These are phyloP conservation scores for Lantana camara DNA, from an alignment of 257 asterid species.

Conservation along the genomic window DNA sequence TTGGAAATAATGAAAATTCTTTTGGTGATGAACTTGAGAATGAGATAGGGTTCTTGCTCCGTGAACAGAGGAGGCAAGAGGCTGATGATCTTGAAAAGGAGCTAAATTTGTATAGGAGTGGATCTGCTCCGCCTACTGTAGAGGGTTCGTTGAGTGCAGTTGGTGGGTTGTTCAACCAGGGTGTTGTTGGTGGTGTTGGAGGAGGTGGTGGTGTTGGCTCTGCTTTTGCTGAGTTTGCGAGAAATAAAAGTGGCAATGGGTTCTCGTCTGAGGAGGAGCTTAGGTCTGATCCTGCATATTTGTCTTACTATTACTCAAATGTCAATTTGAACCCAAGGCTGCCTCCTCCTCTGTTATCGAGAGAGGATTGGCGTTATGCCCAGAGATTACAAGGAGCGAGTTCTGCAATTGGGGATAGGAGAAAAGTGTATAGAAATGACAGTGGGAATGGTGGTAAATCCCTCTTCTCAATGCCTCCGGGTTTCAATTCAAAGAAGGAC, in stretches of 20 bases:
- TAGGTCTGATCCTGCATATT: constrained; percentile 92
- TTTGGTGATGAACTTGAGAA: constrained; percentile 84
- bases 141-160: constrained; percentile 92
- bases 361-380: constrained; percentile 91
- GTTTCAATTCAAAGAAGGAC: constrained; percentile 64
- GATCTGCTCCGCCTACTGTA: constrained; percentile 99
- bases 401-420: constrained; percentile 92
- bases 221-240: constrained; percentile 54
- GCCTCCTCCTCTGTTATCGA: constrained; percentile 94
- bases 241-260: constrained; percentile 53
- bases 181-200: constrained; percentile 40
- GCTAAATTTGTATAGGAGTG: constrained; percentile 91
- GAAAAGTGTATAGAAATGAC: constrained; percentile 74
- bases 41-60: constrained; percentile 76
- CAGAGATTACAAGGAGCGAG: constrained; percentile 88
- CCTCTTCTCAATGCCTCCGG: constrained; percentile 61
- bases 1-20: constrained; percentile 69
- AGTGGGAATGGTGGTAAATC: constrained; percentile 63
- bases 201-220: constrained; percentile 25
- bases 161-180: constrained; percentile 80
- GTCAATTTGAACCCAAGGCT: constrained; percentile 94
- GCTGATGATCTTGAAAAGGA: constrained; percentile 87
- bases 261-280: constrained; percentile 89
- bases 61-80: constrained; percentile 73
- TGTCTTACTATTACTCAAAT: constrained; percentile 83